A percentile compares a stretch with the other conserved stretches of the same genome.
Evolutionary conservation across 495 filamentous ascomycete species (phyloP).

Genomic region (Entonaema liquescens): DNA sequence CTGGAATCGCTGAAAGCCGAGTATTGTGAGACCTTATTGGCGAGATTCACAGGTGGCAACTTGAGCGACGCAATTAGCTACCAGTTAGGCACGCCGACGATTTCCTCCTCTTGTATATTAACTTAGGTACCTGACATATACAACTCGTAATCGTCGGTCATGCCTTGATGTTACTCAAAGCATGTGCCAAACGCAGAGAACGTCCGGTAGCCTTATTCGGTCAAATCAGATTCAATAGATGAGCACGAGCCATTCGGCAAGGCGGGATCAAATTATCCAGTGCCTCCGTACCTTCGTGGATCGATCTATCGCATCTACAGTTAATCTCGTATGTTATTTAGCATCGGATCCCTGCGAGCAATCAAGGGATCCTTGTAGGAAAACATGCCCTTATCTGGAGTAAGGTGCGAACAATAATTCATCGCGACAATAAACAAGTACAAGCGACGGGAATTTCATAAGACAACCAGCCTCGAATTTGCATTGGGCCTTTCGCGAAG

Average conservation of each 20-base stretch:
- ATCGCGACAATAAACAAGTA: constrained; percentile 4
- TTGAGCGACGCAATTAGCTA: constrained; percentile 18
- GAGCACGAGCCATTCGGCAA: constrained; percentile 17
- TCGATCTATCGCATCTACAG: constrained; percentile 22
- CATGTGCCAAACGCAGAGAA: constrained; percentile 14
- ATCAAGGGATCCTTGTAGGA: constrained; percentile 9
- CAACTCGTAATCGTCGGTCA: constrained; percentile 21
- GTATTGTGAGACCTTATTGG: constrained; percentile 18
- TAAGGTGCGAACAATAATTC: constrained; percentile 5
- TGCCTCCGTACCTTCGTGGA: background rate
- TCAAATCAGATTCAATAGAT: constrained; percentile 13
- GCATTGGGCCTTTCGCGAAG: constrained; percentile 1
- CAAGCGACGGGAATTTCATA: background rate
- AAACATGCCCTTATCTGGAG: constrained; percentile 1
- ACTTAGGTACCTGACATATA: background rate
- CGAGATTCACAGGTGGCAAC: constrained; percentile 27
- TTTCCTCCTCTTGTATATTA: constrained; percentile 16
- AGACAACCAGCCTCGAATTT: background rate
- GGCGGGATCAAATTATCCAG: background rate
- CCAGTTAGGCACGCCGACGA: constrained; percentile 5
- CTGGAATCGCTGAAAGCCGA: constrained; percentile 27
- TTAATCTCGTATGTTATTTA: constrained; percentile 7
- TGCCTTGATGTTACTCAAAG: constrained; percentile 30
- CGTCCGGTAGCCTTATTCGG: constrained; percentile 2
- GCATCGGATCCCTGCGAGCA: background rate